A percentile compares a stretch with the other conserved stretches of the same genome.
phyloP scores from a whole-genome alignment of 257 asterid genomes.

The Fraxinus quadrangulata region DNA sequence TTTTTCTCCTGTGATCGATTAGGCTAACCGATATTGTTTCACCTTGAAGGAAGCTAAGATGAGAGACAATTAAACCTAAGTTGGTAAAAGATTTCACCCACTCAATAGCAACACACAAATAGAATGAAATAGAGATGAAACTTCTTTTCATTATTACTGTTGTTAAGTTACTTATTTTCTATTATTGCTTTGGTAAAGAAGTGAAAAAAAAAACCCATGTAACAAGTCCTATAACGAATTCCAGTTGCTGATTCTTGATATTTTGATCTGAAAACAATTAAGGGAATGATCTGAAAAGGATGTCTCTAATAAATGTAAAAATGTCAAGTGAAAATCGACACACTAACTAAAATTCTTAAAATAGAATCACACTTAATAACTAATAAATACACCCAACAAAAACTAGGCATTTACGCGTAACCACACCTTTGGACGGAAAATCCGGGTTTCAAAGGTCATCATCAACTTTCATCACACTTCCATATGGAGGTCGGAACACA shows the following conservation, averaged over 20 bases:
- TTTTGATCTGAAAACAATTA: not conserved
- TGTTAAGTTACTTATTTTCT: too few species aligned
- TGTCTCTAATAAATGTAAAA: not conserved
- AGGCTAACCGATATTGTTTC: too few species aligned
- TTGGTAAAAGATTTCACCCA: too few species aligned
- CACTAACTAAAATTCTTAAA: slow-evolving; percentile 8
- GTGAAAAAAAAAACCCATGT: not conserved
- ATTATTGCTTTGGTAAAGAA: not conserved
- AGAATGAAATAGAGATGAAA: too few species aligned
- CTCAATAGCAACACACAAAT: too few species aligned
- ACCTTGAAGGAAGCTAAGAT: too few species aligned
- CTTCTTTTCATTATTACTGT: too few species aligned
- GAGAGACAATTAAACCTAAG: too few species aligned
- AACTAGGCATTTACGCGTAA: slow-evolving; percentile 24
- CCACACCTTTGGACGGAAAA: not conserved
- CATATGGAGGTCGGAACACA: slow-evolving; percentile 81
- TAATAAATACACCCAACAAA: slow-evolving; percentile 11
- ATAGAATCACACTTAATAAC: not conserved
- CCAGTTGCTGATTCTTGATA: not conserved
- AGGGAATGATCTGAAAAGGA: not conserved
- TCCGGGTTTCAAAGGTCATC: too few species aligned
- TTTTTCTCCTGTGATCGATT: too few species aligned
- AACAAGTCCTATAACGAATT: not conserved
- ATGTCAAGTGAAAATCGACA: not conserved
- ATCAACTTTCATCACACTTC: slow-evolving; percentile 54